Percentiles rank a stretch among this genome's conserved stretches.
phyloP scores from a whole-genome alignment of 2,329 filamentous ascomycete species.

The Scorias spongiosa region DNA sequence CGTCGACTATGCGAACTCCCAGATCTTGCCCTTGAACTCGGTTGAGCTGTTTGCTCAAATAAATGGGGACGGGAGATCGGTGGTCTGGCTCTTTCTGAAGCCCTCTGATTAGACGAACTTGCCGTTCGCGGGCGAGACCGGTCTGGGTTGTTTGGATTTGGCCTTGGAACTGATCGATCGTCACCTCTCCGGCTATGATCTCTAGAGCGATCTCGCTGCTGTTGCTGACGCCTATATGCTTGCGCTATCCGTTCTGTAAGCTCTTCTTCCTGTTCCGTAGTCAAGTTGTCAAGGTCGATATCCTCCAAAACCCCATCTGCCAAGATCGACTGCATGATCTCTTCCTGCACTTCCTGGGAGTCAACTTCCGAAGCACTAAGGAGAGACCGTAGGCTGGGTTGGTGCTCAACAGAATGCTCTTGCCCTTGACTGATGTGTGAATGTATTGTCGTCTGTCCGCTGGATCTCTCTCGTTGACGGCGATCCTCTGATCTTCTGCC shows the following conservation, averaged over 20 bases:
- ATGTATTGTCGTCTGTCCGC: background rate
- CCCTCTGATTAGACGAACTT: constrained; percentile 9
- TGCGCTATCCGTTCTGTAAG: constrained; percentile 82
- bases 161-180: background rate
- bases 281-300: constrained; percentile 76
- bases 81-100: constrained; percentile 15
- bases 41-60: constrained; percentile 25
- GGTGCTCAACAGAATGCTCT: constrained; percentile 51
- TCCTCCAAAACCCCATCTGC: constrained; percentile 78
- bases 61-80: constrained; percentile 33
- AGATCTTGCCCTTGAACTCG: constrained; percentile 5
- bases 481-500: background rate
- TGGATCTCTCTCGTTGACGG: background rate
- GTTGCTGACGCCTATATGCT: constrained; percentile 65
- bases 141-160: background rate
- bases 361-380: constrained; percentile 68
- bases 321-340: constrained; percentile 78
- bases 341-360: constrained; percentile 64
- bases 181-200: constrained; percentile 10
- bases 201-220: constrained; percentile 27
- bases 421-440: background rate
- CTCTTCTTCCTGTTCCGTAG: constrained; percentile 71
- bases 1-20: background rate
- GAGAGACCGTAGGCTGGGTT: constrained; percentile 72
- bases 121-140: constrained; percentile 18